These are phyloP conservation scores for Corymbia citriodora DNA, from an alignment of 441 rosid species.

Conservation along the genomic window DNA sequence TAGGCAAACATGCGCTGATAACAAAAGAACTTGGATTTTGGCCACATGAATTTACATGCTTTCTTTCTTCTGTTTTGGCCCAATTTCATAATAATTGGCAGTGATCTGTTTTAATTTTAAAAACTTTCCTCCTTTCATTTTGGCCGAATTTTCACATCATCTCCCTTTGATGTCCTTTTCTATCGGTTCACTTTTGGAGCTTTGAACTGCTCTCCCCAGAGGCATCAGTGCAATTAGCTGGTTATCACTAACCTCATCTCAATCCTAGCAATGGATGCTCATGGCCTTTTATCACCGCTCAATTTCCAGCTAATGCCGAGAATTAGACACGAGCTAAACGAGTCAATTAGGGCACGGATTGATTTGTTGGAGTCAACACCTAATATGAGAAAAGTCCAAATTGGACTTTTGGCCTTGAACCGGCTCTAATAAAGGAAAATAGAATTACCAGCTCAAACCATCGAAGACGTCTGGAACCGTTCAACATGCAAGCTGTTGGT, in stretches of 20 bases:
- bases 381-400: slow-evolving; percentile 41
- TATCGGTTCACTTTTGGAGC: background rate
- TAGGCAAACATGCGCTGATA: background rate
- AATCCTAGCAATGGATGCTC: background rate
- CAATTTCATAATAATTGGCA: background rate
- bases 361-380: slow-evolving; percentile 59
- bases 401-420: slow-evolving; percentile 15
- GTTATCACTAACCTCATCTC: background rate
- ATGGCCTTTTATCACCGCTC: background rate
- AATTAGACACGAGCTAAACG: background rate
- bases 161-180: background rate
- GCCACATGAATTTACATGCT: background rate
- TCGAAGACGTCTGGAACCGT: background rate
- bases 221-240: background rate
- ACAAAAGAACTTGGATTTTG: background rate
- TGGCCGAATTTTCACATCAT: background rate
- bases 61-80: background rate
- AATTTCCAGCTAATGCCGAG: background rate
- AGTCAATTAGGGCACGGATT: background rate
- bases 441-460: background rate
- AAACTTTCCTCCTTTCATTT: background rate
- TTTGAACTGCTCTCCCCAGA: background rate
- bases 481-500: background rate
- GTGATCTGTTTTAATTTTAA: background rate
- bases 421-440: background rate